Evolutionary conservation across 345 rosid genomes (phyloP).

Genomic region (Citrus trifoliata): DNA sequence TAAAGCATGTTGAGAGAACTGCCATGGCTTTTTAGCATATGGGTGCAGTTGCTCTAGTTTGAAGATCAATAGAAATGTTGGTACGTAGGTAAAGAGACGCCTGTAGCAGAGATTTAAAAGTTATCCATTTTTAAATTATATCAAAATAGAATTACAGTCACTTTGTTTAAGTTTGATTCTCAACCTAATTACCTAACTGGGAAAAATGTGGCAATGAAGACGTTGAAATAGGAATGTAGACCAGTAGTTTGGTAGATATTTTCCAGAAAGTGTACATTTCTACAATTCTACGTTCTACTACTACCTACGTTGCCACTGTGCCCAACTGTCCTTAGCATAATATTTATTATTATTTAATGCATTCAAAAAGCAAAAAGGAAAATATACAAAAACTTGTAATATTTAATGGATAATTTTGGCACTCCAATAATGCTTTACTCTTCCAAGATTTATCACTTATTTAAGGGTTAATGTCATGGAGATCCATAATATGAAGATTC

Average conservation of each 20-base stretch:
- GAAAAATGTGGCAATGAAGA: background rate
- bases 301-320: background rate
- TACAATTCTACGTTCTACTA: too few relatives aligned
- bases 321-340: background rate
- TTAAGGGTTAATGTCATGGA: background rate
- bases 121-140: background rate
- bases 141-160: background rate
- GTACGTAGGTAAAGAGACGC: background rate
- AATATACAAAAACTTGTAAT: background rate
- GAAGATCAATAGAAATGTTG: background rate
- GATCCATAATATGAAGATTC: too few relatives aligned
- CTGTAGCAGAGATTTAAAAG: background rate
- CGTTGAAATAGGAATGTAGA: background rate
- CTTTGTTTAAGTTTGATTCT: background rate
- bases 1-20: constrained; percentile 72
- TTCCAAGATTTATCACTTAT: background rate
- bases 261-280: too few relatives aligned
- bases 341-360: too few relatives aligned
- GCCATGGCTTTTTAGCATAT: constrained; percentile 29
- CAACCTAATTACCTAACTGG: background rate
- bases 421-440: background rate
- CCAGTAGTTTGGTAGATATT: background rate
- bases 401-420: background rate
- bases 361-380: too few relatives aligned
- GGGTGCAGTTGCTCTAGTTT: constrained; percentile 12